These are phyloP conservation scores for Leucoagaricus sp. DNA, from an alignment of 1,284 basidiomycete species.

Conservation along the genomic window DNA sequence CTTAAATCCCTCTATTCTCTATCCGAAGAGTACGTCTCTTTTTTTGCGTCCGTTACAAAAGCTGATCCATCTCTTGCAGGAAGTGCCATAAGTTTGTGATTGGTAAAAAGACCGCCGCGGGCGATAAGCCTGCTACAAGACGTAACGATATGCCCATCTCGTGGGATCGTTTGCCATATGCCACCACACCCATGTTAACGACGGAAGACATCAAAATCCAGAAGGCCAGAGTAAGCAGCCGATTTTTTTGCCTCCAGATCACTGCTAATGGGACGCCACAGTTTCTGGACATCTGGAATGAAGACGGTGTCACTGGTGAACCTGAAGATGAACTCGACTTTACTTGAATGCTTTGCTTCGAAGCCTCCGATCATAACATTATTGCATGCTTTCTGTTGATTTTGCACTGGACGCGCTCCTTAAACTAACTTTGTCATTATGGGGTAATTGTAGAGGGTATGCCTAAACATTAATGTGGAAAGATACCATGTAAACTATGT, in stretches of 20 bases:
- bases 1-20: constrained; percentile 81
- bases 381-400: background rate
- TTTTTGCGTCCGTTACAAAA: constrained; percentile 2
- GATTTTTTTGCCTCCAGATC: background rate
- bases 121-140: constrained; percentile 76
- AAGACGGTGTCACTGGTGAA: constrained; percentile 74
- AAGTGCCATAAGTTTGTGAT: constrained; percentile 86
- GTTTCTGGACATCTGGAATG: constrained; percentile 81
- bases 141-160: constrained; percentile 62
- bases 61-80: constrained; percentile 37
- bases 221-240: constrained; percentile 50
- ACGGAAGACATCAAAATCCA: constrained; percentile 60
- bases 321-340: constrained; percentile 52
- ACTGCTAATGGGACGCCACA: constrained; percentile 27
- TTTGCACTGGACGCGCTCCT: background rate
- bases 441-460: constrained; percentile 11
- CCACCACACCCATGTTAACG: constrained; percentile 56
- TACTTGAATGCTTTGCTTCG: constrained; percentile 4
- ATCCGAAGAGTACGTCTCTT: constrained; percentile 78
- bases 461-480: background rate
- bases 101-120: constrained; percentile 84
- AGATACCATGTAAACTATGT: constrained; percentile 11
- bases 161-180: constrained; percentile 75
- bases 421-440: background rate
- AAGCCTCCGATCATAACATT: constrained; percentile 1